These are phyloP conservation scores for Globisporangium irregulare DNA, from an alignment of 352 stramenopile species.

Conservation along the genomic window DNA sequence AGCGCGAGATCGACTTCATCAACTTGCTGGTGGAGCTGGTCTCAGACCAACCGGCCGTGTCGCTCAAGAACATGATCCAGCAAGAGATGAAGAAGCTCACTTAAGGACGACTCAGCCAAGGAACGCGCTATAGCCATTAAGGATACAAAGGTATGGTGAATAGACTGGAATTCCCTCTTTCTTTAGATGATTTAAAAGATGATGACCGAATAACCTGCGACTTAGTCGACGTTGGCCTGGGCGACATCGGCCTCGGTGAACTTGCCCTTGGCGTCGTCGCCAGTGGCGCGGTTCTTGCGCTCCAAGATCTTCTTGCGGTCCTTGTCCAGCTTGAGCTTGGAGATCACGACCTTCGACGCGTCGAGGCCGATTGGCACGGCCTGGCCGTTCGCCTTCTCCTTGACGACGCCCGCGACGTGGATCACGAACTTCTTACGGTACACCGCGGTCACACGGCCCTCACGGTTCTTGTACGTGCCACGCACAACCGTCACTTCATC, in stretches of 20 bases:
- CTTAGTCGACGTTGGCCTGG: constrained; percentile 90
- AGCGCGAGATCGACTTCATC: constrained; percentile 80
- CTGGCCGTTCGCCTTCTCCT: constrained; percentile 98
- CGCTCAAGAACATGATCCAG: constrained; percentile 69
- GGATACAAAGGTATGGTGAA: constrained; percentile 2
- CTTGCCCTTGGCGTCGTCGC: constrained; percentile 86
- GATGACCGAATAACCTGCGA: neutral
- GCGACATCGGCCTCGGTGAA: constrained; percentile 87
- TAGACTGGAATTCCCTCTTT: constrained; percentile 34
- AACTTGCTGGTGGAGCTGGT: constrained; percentile 76
- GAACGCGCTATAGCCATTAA: neutral
- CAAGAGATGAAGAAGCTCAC: constrained; percentile 61
- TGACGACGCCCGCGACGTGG: constrained; percentile 98
- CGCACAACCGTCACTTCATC: constrained; percentile 98
- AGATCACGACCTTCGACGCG: constrained; percentile 98
- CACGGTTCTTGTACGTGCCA: constrained; percentile 97
- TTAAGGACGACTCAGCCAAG: neutral
- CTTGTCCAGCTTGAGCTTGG: constrained; percentile 99
- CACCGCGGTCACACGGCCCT: constrained; percentile 97
- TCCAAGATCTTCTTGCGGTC: constrained; percentile 99
- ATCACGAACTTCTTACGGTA: constrained; percentile 99
- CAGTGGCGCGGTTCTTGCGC: constrained; percentile 93
- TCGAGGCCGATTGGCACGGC: constrained; percentile 97
- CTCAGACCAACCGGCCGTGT: constrained; percentile 60
- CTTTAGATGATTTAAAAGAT: constrained; percentile 19